Evolutionary conservation across 176 grass and related monocot genomes (phyloP), one percentile per base, ranked within the genome.

Genomic region (Oryza meridionalis): DNA sequence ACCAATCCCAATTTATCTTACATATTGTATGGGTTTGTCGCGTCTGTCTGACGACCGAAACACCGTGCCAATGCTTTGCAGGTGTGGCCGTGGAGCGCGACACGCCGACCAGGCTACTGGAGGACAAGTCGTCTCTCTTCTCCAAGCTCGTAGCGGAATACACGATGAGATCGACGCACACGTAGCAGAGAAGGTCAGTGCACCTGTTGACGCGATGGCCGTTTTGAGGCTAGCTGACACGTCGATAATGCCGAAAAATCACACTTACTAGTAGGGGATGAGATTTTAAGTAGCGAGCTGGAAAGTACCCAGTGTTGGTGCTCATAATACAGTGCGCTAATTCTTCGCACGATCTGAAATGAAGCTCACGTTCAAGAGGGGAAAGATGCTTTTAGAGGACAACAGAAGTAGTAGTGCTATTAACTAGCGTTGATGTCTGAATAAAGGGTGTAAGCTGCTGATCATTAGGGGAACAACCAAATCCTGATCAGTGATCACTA

Each of bases 91-190:
- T 90, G 78, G 95, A 94, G 84, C 79, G 74, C 76, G 90, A 88
- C 76, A 86, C 90, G 55, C 95, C 88, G 32, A 51, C 29, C 13
- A 91, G 33, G 70, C 88, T 94, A 71, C 75, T 94, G 72, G 82
- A 91, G 77, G 65, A 93, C 80, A 90, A 72, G 80, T 85, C 84
- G 9, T 94, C 95, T 29, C 72, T 94, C 14, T 97, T 97, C 65
- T 77, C 92, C 2, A 88, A 97, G 89, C 95, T 97, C 16, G 90
- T 97, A 11, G 77, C 83, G 4, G 88, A 97, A 75, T 91, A 94
- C 75, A 91, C 79, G 8, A 90, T 84, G 80, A 88, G 88, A 38
- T 93, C 90, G 19, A 85, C 77, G 80, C 88, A 83, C 76, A 84
- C 65, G 43, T 90, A 88, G 85, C 55, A 5, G 53, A 73, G 49